Base-by-base conservation (phyloP, 2,329 filamentous ascomycete species). In the Didymosphaeria variabile region DNA sequence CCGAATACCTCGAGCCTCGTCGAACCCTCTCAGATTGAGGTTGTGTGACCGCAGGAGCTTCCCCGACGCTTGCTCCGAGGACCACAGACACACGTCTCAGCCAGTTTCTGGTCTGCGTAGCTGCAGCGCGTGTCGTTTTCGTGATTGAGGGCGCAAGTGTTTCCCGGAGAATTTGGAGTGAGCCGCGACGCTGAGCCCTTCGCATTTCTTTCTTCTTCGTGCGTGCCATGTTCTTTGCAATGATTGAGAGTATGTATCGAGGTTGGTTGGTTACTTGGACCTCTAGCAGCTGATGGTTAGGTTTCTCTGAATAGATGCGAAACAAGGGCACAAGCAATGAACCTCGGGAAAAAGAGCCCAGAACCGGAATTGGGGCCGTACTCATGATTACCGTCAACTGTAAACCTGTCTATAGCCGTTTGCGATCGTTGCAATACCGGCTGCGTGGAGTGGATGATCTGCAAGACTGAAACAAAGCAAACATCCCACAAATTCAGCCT, bases 1-100 rank as follows among this genome's bases (percentile, higher is more conserved):
- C 55, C 23, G 55, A 58, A 23, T 58, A 58, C 26, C 46, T 58
- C 17, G 55, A 58, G 34, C 36, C 46, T 34, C 46, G 50, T 8
- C 55, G 55, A 12, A 21, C 31, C 19, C 32, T 38, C 36, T 52
- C 34, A 9, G 46, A 46, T 23, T 58, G 55, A 7, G 52, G 7
- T 15, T 58, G 55, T 13, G 44, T 23, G 15, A 58, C 55, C 2
- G 46, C 36, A 32, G 55, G 55, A 12, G 21, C 23, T 19, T 58
- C 34, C 1, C 55, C 46, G 8, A 51, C 46, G 21, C 34, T 52
- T 32, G 45, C 55, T 34, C 52, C 52, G 2, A 49, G 21, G 29
- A 57, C 32, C 12, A 26, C 36, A 13, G 36, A 40, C 42, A 19
- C n/a, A 32, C 15, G 46, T 46, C 15, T 31, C 34, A n/a, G 17